These are phyloP conservation scores for Thermothelomyces thermophilus DNA, from an alignment of 2,329 filamentous ascomycete genomes.

Conservation along the genomic window DNA sequence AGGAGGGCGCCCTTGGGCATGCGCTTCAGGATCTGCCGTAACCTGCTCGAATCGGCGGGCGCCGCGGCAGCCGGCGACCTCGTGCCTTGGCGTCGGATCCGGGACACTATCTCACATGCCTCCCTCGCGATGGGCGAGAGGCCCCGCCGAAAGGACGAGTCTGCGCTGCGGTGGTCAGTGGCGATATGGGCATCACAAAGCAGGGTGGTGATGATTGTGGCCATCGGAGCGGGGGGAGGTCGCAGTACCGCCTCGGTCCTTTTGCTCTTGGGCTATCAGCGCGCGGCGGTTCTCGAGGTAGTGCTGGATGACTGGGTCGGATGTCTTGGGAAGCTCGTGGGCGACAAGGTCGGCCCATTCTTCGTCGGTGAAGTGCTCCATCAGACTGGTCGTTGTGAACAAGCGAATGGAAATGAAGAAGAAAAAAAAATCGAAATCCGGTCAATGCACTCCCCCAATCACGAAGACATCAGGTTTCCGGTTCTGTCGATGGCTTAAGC, in stretches of 20 bases:
- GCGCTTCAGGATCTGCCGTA: slow-evolving; percentile 76
- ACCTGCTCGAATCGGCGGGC: slow-evolving; percentile 68
- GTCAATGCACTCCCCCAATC: too few relatives aligned
- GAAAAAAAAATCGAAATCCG: neutral
- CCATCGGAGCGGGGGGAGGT: slow-evolving; percentile 20
- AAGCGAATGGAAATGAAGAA: too few relatives aligned
- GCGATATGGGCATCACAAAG: neutral
- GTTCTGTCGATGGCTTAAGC: neutral
- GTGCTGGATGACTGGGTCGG: slow-evolving; percentile 74
- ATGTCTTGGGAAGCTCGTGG: slow-evolving; percentile 47
- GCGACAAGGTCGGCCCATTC: slow-evolving; percentile 54
- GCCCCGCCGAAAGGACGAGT: slow-evolving; percentile 63
- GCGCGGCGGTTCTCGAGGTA: slow-evolving; percentile 71
- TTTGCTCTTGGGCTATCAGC: slow-evolving; percentile 74
- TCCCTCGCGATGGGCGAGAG: slow-evolving; percentile 72
- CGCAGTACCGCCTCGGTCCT: slow-evolving; percentile 65
- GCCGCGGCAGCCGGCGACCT: slow-evolving; percentile 48
- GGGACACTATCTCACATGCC: slow-evolving; percentile 72
- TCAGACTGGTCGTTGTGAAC: neutral
- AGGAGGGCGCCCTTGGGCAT: slow-evolving; percentile 87
- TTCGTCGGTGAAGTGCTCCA: slow-evolving; percentile 41
- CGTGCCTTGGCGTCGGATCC: slow-evolving; percentile 73
- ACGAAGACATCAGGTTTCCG: too few relatives aligned
- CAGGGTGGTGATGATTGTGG: neutral
- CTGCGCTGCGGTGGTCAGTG: slow-evolving; percentile 33